Evolutionary conservation across 148 eudicot species (phyloP), one percentile per base, ranked within the genome.

Genomic region (Cornus suecica): DNA sequence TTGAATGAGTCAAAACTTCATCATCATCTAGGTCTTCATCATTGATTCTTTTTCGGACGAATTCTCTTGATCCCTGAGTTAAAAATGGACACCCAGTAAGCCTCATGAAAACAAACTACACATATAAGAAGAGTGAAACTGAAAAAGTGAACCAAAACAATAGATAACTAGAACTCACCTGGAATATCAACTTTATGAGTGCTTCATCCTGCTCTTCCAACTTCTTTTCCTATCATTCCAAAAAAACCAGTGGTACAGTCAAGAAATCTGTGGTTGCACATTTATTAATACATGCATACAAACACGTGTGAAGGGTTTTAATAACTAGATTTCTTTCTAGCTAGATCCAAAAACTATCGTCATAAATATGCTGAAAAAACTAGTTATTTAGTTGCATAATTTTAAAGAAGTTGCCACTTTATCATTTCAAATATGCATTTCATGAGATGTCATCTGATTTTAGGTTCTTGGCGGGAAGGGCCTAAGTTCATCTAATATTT

Each of bases 161-260:
- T 29, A 78, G 18, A 70, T 62, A 70, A 42, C 9, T 6, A 4
- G 28, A 58, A 83, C 90, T 87, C 28, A 87, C 98, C 26, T 86
- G 82, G 69, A 89, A 94, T 66, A 92, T 72, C 68, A 90, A 82
- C 82, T 79, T 92, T 78, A 94, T 88, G 18, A 89, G 91, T 64
- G 91, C 96, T 82, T 94, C 98, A 86, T 94, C 98, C 79, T 90
- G 90, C 79, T 94, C 97, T 66, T 89, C 90, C 77, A 94, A 71
- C 73, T 86, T 87, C 77, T 77, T 84, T 74, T 86, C 94, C 94
- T 93, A 84, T 68, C 31, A 34, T 22, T 30, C 8, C 18, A 3
- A 27, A n/a, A 29, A 70, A 70, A 23, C n/a, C 25, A 54, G 52
- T 27, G 66, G 37, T 52, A 60, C 3, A 22, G 62, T 58, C n/a